Evolutionary conservation across 306 rosid species (phyloP).

Genomic region (Trifolium subterraneum): DNA sequence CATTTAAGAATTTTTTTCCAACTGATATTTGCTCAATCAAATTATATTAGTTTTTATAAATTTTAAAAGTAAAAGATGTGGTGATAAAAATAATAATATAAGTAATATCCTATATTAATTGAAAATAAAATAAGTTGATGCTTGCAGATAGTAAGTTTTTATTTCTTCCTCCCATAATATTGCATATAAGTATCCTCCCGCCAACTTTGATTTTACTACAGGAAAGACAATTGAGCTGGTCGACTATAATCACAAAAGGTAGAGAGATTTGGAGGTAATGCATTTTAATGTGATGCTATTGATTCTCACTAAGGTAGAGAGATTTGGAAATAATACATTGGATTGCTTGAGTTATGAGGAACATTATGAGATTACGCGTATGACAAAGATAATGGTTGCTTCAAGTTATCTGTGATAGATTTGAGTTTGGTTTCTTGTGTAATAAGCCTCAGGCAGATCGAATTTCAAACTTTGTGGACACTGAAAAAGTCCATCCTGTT

Average conservation of each 20-base stretch:
- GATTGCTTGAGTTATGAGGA: constrained; percentile 73
- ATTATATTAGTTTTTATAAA: too few species aligned
- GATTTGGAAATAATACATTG: too few species aligned
- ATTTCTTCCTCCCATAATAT: constrained; percentile 31
- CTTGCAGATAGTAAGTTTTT: background rate
- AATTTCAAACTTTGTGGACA: constrained; percentile 78
- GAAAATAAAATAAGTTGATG: too few species aligned
- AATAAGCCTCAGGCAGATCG: constrained; percentile 79
- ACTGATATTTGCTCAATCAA: background rate
- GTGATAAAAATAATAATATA: background rate
- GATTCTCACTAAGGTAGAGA: background rate
- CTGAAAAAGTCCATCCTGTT: constrained; percentile 43
- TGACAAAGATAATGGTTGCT: constrained; percentile 76
- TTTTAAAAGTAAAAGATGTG: background rate
- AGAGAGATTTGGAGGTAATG: constrained; percentile 77
- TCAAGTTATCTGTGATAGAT: constrained; percentile 76
- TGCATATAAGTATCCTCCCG: constrained; percentile 64
- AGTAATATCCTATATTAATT: background rate
- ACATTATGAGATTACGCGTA: constrained; percentile 79
- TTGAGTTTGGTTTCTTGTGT: constrained; percentile 85
- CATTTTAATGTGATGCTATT: background rate
- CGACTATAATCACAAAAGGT: constrained; percentile 83
- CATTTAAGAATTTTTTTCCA: background rate
- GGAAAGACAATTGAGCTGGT: constrained; percentile 86
- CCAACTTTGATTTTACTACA: constrained; percentile 76